Percentiles rank a stretch among this genome's conserved stretches.
Evolutionary conservation across 169 alveolate species (phyloP).

Genomic region (Toxoplasma gondii): DNA sequence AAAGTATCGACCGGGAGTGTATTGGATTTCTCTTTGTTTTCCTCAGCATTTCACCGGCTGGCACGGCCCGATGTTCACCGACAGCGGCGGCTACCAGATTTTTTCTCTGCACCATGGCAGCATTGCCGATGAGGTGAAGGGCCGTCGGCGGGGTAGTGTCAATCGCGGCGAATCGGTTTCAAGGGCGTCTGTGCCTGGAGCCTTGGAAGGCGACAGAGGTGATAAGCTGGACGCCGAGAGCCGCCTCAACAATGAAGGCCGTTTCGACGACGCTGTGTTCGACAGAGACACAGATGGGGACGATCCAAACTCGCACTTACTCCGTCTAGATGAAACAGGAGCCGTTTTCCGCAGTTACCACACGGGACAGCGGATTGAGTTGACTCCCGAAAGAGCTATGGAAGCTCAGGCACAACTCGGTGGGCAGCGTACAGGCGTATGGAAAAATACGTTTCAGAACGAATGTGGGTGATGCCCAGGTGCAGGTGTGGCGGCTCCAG

Average conservation of each 20-base stretch:
- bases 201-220: not conserved
- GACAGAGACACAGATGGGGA: not conserved
- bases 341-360: conserved; percentile 13
- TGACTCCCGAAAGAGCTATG: conserved; percentile 43
- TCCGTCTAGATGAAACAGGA: not conserved
- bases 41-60: conserved; percentile 86
- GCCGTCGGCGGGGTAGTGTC: not conserved
- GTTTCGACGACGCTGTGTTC: not conserved
- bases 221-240: not conserved
- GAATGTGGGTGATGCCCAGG: not conserved
- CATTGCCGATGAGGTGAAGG: conserved; percentile 43
- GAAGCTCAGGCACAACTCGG: conserved; percentile 37
- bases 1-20: not conserved
- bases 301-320: not conserved
- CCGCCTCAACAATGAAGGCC: not conserved
- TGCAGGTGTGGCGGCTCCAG: no score
- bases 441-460: not conserved
- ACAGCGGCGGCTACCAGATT: conserved; percentile 96
- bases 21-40: not conserved
- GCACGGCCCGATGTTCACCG: conserved; percentile 92
- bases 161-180: not conserved
- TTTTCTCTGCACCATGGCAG: conserved; percentile 80
- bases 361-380: conserved; percentile 20
- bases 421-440: not conserved
- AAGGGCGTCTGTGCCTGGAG: not conserved